Conservation (phyloP, 805 yeast genomes). For the Wickerhamomyces chambardii region DNA sequence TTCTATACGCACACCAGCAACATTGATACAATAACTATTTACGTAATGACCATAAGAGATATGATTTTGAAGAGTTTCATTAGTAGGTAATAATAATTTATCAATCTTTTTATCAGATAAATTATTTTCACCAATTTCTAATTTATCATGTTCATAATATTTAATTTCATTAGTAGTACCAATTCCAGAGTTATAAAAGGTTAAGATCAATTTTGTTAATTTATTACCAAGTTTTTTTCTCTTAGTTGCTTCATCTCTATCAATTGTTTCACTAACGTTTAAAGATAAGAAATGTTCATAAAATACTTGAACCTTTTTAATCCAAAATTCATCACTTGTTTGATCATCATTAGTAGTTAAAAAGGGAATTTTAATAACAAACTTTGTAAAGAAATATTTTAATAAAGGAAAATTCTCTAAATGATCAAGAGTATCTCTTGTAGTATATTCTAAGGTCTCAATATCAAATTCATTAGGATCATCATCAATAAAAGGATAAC, state of each 20-base stretch:
- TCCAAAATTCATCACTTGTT: conserved; percentile 65
- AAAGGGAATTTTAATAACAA: conserved; percentile 69
- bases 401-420: conserved; percentile 53
- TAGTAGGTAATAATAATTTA: conserved; percentile 29
- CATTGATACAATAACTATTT: conserved; percentile 56
- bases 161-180: conserved; percentile 47
- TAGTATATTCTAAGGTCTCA: neutral
- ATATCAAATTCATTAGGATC: conserved; percentile 25
- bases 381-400: conserved; percentile 53
- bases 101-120: conserved; percentile 23
- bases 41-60: conserved; percentile 23
- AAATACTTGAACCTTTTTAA: conserved; percentile 67
- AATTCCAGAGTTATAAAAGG: conserved; percentile 70
- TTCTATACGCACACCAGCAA: conserved; percentile 50
- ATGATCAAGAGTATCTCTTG: conserved; percentile 4
- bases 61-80: conserved; percentile 23
- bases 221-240: conserved; percentile 53
- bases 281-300: conserved; percentile 70
- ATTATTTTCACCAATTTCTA: conserved; percentile 15
- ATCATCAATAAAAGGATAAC: conserved; percentile 59
- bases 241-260: conserved; percentile 69
- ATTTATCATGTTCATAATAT: conserved; percentile 31
- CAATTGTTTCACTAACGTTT: conserved; percentile 64
- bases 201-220: conserved; percentile 49
- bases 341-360: conserved; percentile 32